Evolutionary conservation across 2,329 filamentous ascomycete genomes (phyloP).

Genomic region (Apiospora koreana): DNA sequence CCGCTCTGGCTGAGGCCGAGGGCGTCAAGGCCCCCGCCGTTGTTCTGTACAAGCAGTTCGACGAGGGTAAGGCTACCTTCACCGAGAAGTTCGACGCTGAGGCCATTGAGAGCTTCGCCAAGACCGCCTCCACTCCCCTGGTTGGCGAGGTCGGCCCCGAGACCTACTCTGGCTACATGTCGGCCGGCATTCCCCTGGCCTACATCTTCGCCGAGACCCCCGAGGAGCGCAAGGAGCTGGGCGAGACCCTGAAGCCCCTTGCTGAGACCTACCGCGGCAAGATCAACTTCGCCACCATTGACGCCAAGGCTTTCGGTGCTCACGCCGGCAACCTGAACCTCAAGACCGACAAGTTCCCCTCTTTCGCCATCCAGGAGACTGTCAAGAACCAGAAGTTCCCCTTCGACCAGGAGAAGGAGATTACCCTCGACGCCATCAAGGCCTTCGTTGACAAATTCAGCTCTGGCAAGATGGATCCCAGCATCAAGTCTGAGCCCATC

Average conservation of each 20-base stretch:
- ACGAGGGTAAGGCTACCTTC: constrained; percentile 91
- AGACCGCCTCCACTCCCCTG: constrained; percentile 82
- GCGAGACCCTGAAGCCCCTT: constrained; percentile 77
- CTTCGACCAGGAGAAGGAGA: constrained; percentile 79
- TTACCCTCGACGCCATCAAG: constrained; percentile 71
- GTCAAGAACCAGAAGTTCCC: constrained; percentile 97
- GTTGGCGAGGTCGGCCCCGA: constrained; percentile 96
- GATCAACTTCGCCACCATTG: constrained; percentile 98
- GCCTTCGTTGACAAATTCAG: constrained; percentile 85
- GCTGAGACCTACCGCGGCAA: constrained; percentile 91
- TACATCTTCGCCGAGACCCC: constrained; percentile 95
- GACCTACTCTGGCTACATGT: constrained; percentile 95
- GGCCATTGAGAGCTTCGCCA: constrained; percentile 79
- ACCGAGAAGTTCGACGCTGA: constrained; percentile 79
- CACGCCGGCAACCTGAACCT: constrained; percentile 98
- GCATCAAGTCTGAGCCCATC: constrained; percentile 97
- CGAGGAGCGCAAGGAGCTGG: constrained; percentile 83
- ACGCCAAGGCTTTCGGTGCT: constrained; percentile 89
- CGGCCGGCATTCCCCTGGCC: constrained; percentile 84
- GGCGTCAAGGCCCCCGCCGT: constrained; percentile 84
- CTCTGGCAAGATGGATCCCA: constrained; percentile 86
- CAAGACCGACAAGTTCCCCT: constrained; percentile 90
- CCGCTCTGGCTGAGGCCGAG: constrained; percentile 82
- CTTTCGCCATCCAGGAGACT: constrained; percentile 96
- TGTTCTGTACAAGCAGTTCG: constrained; percentile 96